These are phyloP conservation scores for Botrytis fragariae DNA, from an alignment of 2,329 filamentous ascomycete species.

Conservation along the genomic window DNA sequence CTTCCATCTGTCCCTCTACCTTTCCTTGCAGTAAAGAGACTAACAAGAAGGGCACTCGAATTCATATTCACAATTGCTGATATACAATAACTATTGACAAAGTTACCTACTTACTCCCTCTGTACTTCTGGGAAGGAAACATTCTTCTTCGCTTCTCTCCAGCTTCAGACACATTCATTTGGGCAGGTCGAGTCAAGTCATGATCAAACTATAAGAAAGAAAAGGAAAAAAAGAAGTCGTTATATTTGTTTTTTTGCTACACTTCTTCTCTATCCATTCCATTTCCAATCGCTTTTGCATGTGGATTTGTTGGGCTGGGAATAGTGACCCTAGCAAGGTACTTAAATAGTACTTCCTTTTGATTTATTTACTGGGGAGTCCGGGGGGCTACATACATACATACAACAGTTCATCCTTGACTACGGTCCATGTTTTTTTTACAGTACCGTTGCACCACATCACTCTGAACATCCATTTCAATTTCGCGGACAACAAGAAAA, in stretches of 20 bases:
- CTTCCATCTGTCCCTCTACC: neutral
- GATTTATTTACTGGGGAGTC: conserved; percentile 7
- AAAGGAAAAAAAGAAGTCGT: neutral
- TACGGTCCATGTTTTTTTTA: neutral
- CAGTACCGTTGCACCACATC: conserved; percentile 15
- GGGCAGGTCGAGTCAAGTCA: conserved; percentile 4
- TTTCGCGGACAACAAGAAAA: conserved; percentile 9
- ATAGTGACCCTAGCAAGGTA: conserved; percentile 42
- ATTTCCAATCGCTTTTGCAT: conserved; percentile 26
- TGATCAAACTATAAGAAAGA: neutral
- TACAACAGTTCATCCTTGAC: conserved; percentile 7
- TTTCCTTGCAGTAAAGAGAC: neutral
- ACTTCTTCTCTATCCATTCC: conserved; percentile 19
- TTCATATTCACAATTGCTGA: neutral
- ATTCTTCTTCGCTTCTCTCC: neutral
- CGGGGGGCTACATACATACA: conserved; percentile 6
- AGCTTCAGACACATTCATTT: neutral
- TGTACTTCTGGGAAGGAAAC: neutral
- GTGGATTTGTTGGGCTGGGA: conserved; percentile 35
- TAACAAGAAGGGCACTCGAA: neutral
- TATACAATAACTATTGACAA: neutral
- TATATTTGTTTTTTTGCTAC: conserved; percentile 8
- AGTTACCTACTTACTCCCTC: neutral
- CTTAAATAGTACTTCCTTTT: conserved; percentile 2
- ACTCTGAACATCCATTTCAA: conserved; percentile 9